phyloP scores from a whole-genome alignment of 2,329 filamentous ascomycete genomes.

The Hysterium pulicare region DNA sequence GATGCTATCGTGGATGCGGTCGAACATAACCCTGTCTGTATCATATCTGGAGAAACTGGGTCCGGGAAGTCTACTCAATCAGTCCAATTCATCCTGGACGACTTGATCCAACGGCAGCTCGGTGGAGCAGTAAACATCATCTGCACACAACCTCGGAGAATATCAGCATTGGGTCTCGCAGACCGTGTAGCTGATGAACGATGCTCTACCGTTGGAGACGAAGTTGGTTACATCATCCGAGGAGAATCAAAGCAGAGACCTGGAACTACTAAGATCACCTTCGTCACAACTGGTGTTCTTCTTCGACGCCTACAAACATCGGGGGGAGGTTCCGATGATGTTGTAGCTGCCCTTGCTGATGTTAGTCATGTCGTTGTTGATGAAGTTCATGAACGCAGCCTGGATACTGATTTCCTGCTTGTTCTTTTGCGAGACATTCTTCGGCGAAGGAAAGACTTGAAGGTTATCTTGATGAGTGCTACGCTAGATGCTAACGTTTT shows the following conservation, averaged over 20 bases:
- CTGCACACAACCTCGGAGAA: conserved; percentile 91
- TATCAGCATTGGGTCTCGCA: conserved; percentile 88
- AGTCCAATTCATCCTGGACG: conserved; percentile 92
- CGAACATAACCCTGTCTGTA: conserved; percentile 77
- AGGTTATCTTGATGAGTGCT: conserved; percentile 92
- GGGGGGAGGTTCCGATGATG: conserved; percentile 73
- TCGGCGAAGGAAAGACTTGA: conserved; percentile 70
- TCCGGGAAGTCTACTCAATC: conserved; percentile 97
- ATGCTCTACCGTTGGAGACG: conserved; percentile 74
- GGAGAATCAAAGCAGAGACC: conserved; percentile 76
- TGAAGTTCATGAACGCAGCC: conserved; percentile 90
- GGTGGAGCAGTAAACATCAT: conserved; percentile 83
- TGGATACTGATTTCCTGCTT: conserved; percentile 92
- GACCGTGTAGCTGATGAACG: conserved; percentile 93
- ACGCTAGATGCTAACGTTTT: conserved; percentile 89
- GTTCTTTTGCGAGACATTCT: conserved; percentile 83
- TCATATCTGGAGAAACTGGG: conserved; percentile 95
- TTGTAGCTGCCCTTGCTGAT: conserved; percentile 77
- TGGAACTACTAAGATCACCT: conserved; percentile 80
- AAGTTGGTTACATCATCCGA: conserved; percentile 88
- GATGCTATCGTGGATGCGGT: conserved; percentile 76
- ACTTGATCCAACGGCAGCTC: conserved; percentile 72
- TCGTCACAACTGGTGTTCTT: conserved; percentile 92
- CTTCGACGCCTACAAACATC: conserved; percentile 88
- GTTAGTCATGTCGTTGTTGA: conserved; percentile 95